Evolutionary conservation across 2,329 filamentous ascomycete species (phyloP).

Genomic region (Pleurostoma richardsiae): DNA sequence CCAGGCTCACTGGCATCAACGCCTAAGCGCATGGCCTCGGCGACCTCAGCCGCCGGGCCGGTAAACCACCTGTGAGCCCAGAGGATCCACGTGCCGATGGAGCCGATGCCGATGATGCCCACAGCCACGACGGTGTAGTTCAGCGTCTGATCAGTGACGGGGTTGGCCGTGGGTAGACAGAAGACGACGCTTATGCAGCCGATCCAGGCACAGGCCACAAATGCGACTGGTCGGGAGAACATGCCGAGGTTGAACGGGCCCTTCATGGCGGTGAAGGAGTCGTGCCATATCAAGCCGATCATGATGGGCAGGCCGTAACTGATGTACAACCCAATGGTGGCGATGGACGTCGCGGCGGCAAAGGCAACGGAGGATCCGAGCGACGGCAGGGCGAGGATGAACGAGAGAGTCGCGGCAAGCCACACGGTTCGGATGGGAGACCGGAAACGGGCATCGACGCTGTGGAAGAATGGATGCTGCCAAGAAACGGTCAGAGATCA

Average conservation of each 20-base stretch:
- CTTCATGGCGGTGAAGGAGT: conserved; percentile 41
- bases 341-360: conserved; percentile 52
- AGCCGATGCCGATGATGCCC: conserved; percentile 46
- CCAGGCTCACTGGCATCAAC: conserved; percentile 41
- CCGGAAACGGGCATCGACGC: conserved; percentile 42
- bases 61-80: conserved; percentile 52
- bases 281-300: conserved; percentile 45
- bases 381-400: conserved; percentile 49
- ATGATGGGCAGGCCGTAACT: conserved; percentile 54
- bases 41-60: conserved; percentile 47
- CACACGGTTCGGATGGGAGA: conserved; percentile 49
- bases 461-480: conserved; percentile 45
- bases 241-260: conserved; percentile 49
- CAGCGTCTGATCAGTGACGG: conserved; percentile 49
- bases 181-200: conserved; percentile 51
- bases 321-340: conserved; percentile 54
- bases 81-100: conserved; percentile 42
- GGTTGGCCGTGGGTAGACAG: conserved; percentile 50
- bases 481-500: neutral
- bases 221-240: conserved; percentile 40
- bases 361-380: conserved; percentile 51
- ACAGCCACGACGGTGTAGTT: conserved; percentile 58
- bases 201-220: conserved; percentile 46
- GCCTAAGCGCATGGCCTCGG: conserved; percentile 40
- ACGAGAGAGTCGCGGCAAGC: conserved; percentile 48